Conservation (phyloP, 2,329 filamentous ascomycete species). For the Aspergillus sp. region DNA sequence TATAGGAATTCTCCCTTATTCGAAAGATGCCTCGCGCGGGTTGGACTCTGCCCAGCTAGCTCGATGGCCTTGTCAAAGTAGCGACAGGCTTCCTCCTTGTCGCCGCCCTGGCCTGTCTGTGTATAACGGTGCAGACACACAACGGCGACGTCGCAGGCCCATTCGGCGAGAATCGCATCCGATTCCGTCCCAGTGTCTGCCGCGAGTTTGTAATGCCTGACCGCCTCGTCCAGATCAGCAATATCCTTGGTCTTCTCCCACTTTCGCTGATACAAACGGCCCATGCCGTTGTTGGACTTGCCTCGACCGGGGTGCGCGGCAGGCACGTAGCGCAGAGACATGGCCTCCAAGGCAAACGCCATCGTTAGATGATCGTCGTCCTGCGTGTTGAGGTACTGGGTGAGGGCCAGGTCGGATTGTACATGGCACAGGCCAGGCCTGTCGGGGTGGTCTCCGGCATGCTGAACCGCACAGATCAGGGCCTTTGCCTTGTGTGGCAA, state of each 20-base stretch:
- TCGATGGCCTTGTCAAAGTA: slow-evolving; percentile 4
- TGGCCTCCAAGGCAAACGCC: slow-evolving; percentile 4
- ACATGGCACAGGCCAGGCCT: slow-evolving; percentile 3
- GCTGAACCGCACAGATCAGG: slow-evolving; percentile 4
- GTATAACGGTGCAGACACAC: background rate
- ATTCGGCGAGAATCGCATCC: background rate
- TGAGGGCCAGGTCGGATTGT: background rate
- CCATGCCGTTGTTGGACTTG: slow-evolving; percentile 6
- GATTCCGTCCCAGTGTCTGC: background rate
- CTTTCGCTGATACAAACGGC: slow-evolving; percentile 1
- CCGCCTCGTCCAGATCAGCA: slow-evolving; percentile 1
- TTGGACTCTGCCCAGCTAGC: background rate
- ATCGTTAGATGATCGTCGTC: background rate
- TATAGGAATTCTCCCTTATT: slow-evolving; percentile 3
- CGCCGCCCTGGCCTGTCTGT: background rate
- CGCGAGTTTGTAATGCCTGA: slow-evolving; percentile 5
- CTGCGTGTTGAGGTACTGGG: background rate
- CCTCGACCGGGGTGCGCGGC: slow-evolving; percentile 4
- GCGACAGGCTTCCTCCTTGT: background rate
- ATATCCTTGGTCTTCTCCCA: background rate
- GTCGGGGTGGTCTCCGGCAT: slow-evolving; percentile 1
- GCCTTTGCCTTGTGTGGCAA: background rate
- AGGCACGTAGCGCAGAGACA: slow-evolving; percentile 5
- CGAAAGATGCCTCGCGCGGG: slow-evolving; percentile 1
- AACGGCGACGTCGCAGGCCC: slow-evolving; percentile 4